A percentile compares a stretch with the other conserved stretches of the same genome.
Evolutionary conservation across 805 yeast species (phyloP).

Genomic region (Clavispora phyllophila): DNA sequence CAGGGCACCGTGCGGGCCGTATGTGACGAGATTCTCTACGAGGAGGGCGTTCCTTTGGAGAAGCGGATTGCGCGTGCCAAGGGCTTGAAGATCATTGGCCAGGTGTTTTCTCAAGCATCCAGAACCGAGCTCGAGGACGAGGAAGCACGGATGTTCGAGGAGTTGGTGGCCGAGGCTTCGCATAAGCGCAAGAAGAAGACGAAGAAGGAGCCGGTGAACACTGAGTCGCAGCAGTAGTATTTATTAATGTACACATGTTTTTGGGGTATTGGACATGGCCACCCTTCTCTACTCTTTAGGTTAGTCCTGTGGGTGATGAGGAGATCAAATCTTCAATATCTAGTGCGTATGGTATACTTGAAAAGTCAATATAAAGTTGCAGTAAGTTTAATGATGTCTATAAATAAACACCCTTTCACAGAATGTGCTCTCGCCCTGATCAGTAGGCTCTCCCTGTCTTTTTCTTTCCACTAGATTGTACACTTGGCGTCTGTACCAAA

Average conservation of each 20-base stretch:
- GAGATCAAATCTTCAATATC: no score
- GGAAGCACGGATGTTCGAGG: slow-evolving; percentile 76
- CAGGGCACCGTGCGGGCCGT: slow-evolving; percentile 67
- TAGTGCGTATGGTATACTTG: no score
- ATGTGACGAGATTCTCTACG: slow-evolving; percentile 61
- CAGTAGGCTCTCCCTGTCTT: no score
- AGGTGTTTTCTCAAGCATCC: slow-evolving; percentile 51
- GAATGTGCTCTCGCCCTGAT: no score
- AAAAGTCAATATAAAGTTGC: no score
- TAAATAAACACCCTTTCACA: no score
- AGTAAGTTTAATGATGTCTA: no score
- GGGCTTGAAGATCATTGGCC: slow-evolving; percentile 56
- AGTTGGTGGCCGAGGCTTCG: slow-evolving; percentile 49
- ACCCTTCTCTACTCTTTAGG: no score
- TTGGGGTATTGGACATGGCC: no score
- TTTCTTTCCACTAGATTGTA: no score
- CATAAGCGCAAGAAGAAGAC: slow-evolving; percentile 34
- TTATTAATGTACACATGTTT: background rate
- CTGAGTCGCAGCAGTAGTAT: background rate
- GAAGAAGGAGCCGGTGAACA: background rate
- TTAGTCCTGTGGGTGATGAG: no score
- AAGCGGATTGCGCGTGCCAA: slow-evolving; percentile 58
- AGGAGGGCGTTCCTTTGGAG: slow-evolving; percentile 43
- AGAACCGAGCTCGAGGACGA: slow-evolving; percentile 68
- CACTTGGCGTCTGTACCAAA: no score